Conservation (phyloP, 106 monocot genomes). For the Acanthochlamys bracteata region DNA sequence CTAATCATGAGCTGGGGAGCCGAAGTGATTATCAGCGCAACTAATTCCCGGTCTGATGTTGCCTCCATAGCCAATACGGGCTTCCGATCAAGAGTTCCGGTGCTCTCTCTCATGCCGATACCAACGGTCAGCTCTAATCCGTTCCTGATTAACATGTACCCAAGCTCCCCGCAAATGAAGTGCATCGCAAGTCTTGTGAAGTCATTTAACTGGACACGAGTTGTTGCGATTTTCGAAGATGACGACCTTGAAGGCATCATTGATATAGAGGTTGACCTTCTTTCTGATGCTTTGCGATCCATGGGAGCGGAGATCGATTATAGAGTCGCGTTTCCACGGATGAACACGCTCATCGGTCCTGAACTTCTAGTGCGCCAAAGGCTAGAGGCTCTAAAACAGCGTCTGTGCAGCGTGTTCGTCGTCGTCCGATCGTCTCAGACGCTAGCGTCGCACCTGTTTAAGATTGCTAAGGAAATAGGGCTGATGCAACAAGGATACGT, state of each 20-base stretch:
- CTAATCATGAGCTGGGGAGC: constrained; percentile 4
- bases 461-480: not conserved
- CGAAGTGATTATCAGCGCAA: not conserved
- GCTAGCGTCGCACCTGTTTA: not conserved
- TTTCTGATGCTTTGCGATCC: not conserved
- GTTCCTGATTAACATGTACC: not conserved
- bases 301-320: not conserved
- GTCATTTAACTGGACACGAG: not conserved
- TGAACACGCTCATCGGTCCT: not conserved
- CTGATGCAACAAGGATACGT: not conserved
- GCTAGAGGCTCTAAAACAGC: not conserved
- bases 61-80: not conserved
- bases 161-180: too few relatives aligned
- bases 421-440: not conserved
- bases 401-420: not conserved
- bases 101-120: not conserved
- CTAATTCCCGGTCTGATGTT: not conserved
- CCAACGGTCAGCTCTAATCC: not conserved
- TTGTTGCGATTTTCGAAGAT: not conserved
- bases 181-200: not conserved
- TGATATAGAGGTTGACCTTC: not conserved
- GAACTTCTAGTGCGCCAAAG: not conserved
- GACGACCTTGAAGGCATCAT: not conserved
- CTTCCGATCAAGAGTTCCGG: not conserved
- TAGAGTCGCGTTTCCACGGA: not conserved